These are phyloP conservation scores for Alternaria hordeiaustralica DNA, from an alignment of 2,329 filamentous ascomycete genomes.

Conservation along the genomic window DNA sequence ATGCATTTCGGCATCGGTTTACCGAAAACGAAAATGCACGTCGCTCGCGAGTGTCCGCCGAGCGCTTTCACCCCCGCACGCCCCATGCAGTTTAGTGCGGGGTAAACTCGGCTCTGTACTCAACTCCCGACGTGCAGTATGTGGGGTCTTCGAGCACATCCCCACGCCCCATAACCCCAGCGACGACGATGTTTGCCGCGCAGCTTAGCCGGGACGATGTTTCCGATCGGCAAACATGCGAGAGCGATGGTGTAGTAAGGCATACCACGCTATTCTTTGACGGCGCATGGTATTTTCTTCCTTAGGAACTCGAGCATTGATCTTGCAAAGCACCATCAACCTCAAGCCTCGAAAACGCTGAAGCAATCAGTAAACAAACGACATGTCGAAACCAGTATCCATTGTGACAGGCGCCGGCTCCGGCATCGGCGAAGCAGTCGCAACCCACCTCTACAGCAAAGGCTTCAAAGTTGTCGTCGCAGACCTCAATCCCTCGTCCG, in stretches of 20 bases:
- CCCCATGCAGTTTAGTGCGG: conserved; percentile 11
- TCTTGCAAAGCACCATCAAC: too few species aligned
- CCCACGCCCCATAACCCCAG: conserved; percentile 3
- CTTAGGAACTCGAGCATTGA: too few species aligned
- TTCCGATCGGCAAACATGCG: background rate
- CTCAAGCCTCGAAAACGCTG: too few species aligned
- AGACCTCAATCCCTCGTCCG: conserved; percentile 49
- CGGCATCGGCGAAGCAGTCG: conserved; percentile 54
- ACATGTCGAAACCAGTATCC: conserved; percentile 50
- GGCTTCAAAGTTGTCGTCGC: conserved; percentile 54
- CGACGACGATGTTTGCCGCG: background rate
- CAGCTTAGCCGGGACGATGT: background rate
- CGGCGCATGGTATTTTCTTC: background rate
- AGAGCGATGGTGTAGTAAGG: background rate
- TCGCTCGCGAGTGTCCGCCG: background rate
- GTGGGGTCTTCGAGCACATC: conserved; percentile 14
- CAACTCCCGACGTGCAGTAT: conserved; percentile 7
- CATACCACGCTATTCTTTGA: background rate
- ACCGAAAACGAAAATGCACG: background rate
- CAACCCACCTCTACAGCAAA: conserved; percentile 49
- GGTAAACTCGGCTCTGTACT: background rate
- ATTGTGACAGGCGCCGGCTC: conserved; percentile 56
- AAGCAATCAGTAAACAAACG: too few species aligned
- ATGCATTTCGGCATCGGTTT: background rate
- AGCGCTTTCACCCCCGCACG: conserved; percentile 18